Base-by-base conservation (phyloP, 2,329 filamentous ascomycete species). In the Hymenoscyphus infarciens region DNA sequence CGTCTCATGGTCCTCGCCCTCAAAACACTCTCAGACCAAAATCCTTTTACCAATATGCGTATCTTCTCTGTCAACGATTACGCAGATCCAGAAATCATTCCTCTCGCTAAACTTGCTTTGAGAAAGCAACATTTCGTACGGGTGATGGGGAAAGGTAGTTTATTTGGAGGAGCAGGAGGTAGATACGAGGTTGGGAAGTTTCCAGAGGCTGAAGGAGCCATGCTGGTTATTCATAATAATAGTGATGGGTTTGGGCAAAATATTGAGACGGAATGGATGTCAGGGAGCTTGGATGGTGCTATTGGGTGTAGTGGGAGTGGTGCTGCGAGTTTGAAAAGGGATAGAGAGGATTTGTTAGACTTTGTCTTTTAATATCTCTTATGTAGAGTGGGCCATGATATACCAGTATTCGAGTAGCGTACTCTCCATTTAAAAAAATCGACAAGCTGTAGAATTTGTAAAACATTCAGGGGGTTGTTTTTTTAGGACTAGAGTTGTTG, bases 241-340 rank as follows among this genome's bases (percentile, higher is more conserved):
- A 70, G 68, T 61, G 71, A 73, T 65, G 71, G 52, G 1, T 73
- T 73, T 64, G 71, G 71, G 13, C 71, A 73, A 64, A 73, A 72
- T 61, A 70, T 73, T 22, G 71, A 73, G 63, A 69, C 67, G 0
- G 71, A 73, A 60, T 56, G 55, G 3, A 57, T 57, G 55, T 33
- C 8, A 49, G 70, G 70, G 8, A 73, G 71, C 65, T 59, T 73
- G 35, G 71, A 73, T 68, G 71, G 71, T 8, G 70, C 69, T 22
- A 68, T 73, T 56, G 71, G 70, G 1, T 27, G 63, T 3, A 68
- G 61, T 54, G 68, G 67, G 7, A 73, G 71, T 64, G 69, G 67
- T 4, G 68, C 71, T 13, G 71, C 63, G n/a, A 70, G 66, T 61
- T 62, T 72, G 56, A 54, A 63, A 45, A 70, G 69, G 52, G 31